Base-by-base conservation (phyloP, 768 basidiomycete species). In the Pluteus cervinus region DNA sequence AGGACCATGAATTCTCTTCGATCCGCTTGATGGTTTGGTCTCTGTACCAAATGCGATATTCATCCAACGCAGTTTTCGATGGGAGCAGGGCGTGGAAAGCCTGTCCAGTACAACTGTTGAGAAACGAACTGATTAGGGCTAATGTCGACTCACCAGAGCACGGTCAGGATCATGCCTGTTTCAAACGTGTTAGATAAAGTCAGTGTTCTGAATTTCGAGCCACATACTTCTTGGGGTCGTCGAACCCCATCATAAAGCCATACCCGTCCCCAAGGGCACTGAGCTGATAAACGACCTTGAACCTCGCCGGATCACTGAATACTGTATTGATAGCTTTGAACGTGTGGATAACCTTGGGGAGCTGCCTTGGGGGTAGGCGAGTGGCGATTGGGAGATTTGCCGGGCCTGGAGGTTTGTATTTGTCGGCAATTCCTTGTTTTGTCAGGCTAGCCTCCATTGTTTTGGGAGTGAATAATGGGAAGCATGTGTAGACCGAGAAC, bases 391-490 rank as follows among this genome's bases (percentile, higher is more conserved):
- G 73, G 4, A 60, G 61, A 14, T 53, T 54, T 46, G 69, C 71
- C n/a, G n/a, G n/a, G n/a, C n/a, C n/a, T n/a, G n/a, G n/a, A n/a
- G n/a, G n/a, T 6, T 50, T 57, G 44, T 74, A 75, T 36, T 62
- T 57, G 17, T 50, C 50, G 4, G 52, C 55, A 14, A 68, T 44
- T 1, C 60, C 63, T 36, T 66, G 71, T 17, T 53, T 53, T 1
- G 62, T 61, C 16, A 76, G 52, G 17, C 53, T 60, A 6, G 58
- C 46, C 39, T 61, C 51, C 63, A 66, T 62, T 34, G 58, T 54
- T 14, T 46, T 40, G 12, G 81, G 82, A 0, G 73, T 73, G 58
- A 78, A 62, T 66, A 85, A 78, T 8, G 85, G 81, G 67, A 81
- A 86, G 44, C 72, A 63, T 1, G 66, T 73, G 48, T 83, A 81